A percentile compares a stretch with the other conserved stretches of the same genome.
Conservation (phyloP, 2,329 filamentous ascomycete species). For the Colletotrichum eremochloae region DNA sequence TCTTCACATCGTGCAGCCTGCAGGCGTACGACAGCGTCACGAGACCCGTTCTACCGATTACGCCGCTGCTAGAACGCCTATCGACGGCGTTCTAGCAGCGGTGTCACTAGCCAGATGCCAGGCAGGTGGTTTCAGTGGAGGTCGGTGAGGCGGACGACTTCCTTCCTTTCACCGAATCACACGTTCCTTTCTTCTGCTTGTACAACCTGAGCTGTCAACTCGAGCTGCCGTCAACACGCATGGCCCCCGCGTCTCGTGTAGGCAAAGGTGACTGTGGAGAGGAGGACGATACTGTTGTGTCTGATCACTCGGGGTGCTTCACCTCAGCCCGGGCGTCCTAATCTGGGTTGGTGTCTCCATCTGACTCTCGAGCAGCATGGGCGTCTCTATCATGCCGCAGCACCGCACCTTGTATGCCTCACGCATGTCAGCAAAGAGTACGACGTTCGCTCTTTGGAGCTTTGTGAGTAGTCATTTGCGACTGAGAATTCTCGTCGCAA, state of each 20-base stretch:
- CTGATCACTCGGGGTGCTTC: constrained; percentile 26
- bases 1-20: constrained; percentile 37
- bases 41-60: constrained; percentile 25
- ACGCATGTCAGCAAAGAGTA: constrained; percentile 36
- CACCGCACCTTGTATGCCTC: constrained; percentile 2
- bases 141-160: constrained; percentile 38
- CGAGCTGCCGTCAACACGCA: constrained; percentile 30
- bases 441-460: constrained; percentile 4
- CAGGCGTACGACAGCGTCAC: constrained; percentile 30
- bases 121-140: constrained; percentile 7
- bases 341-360: constrained; percentile 12
- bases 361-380: neutral
- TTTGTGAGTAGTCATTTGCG: constrained; percentile 39
- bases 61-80: constrained; percentile 6
- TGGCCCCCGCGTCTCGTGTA: constrained; percentile 39
- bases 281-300: constrained; percentile 1
- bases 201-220: constrained; percentile 38
- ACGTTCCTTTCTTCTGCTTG: constrained; percentile 26
- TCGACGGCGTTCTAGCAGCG: constrained; percentile 5
- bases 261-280: constrained; percentile 16
- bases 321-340: constrained; percentile 8
- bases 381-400: constrained; percentile 3
- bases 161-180: constrained; percentile 36
- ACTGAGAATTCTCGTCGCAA: constrained; percentile 10
- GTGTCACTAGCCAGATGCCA: neutral